Percentiles rank a stretch among this genome's conserved stretches.
These are phyloP conservation scores for Cryomyces minteri DNA, from an alignment of 495 filamentous ascomycete genomes.

Conservation along the genomic window DNA sequence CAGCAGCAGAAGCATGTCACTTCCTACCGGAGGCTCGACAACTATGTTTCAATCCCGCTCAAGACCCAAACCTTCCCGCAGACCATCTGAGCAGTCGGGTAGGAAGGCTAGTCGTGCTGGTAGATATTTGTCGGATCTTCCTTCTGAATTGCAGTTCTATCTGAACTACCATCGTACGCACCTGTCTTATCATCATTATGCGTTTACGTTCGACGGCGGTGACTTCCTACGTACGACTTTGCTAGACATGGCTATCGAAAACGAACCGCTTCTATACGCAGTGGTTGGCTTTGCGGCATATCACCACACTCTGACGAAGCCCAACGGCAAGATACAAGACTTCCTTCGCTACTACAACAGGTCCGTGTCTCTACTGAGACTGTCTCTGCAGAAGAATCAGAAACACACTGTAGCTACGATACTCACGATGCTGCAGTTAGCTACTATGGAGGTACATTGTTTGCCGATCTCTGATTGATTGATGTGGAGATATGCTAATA, in stretches of 20 bases:
- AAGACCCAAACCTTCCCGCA: no score
- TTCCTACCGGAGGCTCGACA: conserved; percentile 14
- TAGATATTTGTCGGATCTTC: conserved; percentile 4
- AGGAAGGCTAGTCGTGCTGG: neutral
- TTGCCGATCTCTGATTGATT: neutral
- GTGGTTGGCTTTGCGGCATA: conserved; percentile 86
- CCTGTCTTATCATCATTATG: conserved; percentile 66
- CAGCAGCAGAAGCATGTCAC: conserved; percentile 14
- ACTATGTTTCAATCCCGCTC: no score
- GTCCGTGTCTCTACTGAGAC: conserved; percentile 58
- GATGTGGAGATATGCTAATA: conserved; percentile 11
- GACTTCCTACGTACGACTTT: conserved; percentile 57
- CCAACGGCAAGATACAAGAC: conserved; percentile 50
- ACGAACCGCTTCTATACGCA: conserved; percentile 75
- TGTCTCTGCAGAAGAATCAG: conserved; percentile 48
- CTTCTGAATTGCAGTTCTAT: conserved; percentile 51
- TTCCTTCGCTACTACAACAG: conserved; percentile 86
- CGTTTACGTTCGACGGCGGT: conserved; percentile 43
- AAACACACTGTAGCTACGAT: conserved; percentile 57
- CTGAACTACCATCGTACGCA: conserved; percentile 58
- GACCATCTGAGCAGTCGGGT: no score
- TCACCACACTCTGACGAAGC: conserved; percentile 51
- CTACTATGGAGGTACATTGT: conserved; percentile 67
- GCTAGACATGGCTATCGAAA: conserved; percentile 48
- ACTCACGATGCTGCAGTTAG: conserved; percentile 78